phyloP scores from a whole-genome alignment of 1,284 basidiomycete genomes.

The Cutaneotrichosporon arboriforme region DNA sequence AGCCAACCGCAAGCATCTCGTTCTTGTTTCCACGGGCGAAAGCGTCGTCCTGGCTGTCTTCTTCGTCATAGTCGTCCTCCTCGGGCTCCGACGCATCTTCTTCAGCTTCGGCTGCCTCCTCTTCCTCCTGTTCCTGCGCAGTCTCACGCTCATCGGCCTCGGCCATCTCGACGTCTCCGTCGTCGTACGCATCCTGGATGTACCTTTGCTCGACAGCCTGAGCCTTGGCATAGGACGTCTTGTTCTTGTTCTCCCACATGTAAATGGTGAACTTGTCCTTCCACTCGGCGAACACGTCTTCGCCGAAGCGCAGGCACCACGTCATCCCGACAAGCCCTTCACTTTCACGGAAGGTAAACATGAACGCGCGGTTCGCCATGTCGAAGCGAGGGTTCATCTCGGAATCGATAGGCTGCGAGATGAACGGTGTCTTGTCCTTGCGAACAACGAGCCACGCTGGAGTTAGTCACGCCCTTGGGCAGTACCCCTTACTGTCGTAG shows the following conservation, averaged over 20 bases:
- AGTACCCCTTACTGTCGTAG: slow-evolving; percentile 48
- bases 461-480: neutral
- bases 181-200: slow-evolving; percentile 62
- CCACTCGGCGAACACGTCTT: slow-evolving; percentile 59
- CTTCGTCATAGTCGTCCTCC: slow-evolving; percentile 53
- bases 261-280: slow-evolving; percentile 63
- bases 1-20: slow-evolving; percentile 87
- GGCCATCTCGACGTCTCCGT: slow-evolving; percentile 70
- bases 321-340: slow-evolving; percentile 60
- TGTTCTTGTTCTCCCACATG: slow-evolving; percentile 78
- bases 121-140: slow-evolving; percentile 36
- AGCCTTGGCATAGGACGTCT: slow-evolving; percentile 69
- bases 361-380: slow-evolving; percentile 58
- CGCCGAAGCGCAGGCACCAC: slow-evolving; percentile 74
- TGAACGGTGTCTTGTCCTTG: slow-evolving; percentile 41
- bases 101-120: slow-evolving; percentile 55
- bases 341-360: slow-evolving; percentile 55
- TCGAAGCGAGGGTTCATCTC: slow-evolving; percentile 58
- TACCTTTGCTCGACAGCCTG: slow-evolving; percentile 66
- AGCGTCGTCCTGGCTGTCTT: slow-evolving; percentile 52
- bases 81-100: slow-evolving; percentile 51
- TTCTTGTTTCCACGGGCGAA: slow-evolving; percentile 61
- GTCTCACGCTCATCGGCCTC: slow-evolving; percentile 55
- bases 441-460: slow-evolving; percentile 47
- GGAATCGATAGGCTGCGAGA: slow-evolving; percentile 47